Base-by-base conservation (phyloP, 495 filamentous ascomycete species). In the Daldinia decipiens region DNA sequence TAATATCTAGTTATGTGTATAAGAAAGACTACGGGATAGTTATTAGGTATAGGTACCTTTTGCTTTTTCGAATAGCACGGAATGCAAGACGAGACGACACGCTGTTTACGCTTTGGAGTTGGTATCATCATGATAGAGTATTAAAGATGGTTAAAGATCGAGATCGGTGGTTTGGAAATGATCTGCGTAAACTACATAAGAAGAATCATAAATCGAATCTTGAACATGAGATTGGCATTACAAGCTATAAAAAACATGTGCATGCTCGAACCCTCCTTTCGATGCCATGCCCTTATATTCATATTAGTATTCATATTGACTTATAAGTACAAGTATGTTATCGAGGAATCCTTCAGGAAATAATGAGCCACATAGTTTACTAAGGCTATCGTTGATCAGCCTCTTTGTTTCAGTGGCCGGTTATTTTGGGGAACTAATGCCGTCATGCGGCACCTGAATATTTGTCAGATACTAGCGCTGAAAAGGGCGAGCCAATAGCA, bases 41-140 rank as follows among this genome's bases (percentile, higher is more conserved):
- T 19, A 9, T 34, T 57, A 36, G 32, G 32, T 34, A 36, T 34
- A 36, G 11, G 32, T 36, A 60, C 58, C 58, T 60, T 60, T 5
- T 60, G 58, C 27, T 60, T 60, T 32, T 52, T 51, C n/a, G 43
- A 43, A 26, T 62, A 62, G 32, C 59, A 62, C 3, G 59, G 59
- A 31, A 52, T 38, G 59, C 43, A 62, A 2, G 43, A 62, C 11
- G 31, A 38, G 12, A 52, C 43, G 12, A 36, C 26, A 51, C 59
- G 43, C n/a, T 62, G 21, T n/a, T 38, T 63, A 31, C 52, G 34
- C 55, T 40, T 59, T 39, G 34, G 36, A 24, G 55, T 8, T 29
- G 55, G 55, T 26, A 59, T 31, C 32, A 39, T 39, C 19, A 29
- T 59, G 34, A 40, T 40, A 40, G 15, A 39, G 13, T 31, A 53